A percentile compares a stretch with the other conserved stretches of the same genome.
phyloP scores from a whole-genome alignment of 78 protist species.

The Protostelium mycophagum region DNA sequence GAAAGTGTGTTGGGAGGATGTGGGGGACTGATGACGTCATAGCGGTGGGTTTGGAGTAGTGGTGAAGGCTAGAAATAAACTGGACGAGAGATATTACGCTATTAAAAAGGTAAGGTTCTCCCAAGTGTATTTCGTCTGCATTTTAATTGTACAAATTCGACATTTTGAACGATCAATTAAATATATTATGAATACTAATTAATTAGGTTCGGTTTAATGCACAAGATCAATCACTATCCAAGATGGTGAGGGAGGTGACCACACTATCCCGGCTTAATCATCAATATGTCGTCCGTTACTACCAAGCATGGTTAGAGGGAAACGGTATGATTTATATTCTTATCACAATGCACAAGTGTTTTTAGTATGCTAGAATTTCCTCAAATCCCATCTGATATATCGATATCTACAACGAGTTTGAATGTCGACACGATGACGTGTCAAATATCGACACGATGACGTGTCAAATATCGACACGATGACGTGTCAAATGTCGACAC shows the following conservation, averaged over 20 bases:
- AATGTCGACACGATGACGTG: background rate
- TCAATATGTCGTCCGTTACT: slow-evolving; percentile 69
- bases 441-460: too few relatives aligned
- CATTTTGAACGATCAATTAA: too few relatives aligned
- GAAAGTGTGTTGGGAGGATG: slow-evolving; percentile 21
- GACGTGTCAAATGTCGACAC: background rate
- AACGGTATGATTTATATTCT: background rate
- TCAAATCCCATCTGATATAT: too few relatives aligned
- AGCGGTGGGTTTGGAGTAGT: slow-evolving; percentile 55
- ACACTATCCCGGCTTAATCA: slow-evolving; percentile 63
- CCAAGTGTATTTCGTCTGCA: too few relatives aligned
- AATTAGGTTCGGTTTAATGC: slow-evolving; percentile 7
- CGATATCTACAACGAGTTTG: too few relatives aligned
- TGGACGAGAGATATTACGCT: slow-evolving; percentile 63
- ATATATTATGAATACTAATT: too few relatives aligned
- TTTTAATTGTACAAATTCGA: too few relatives aligned
- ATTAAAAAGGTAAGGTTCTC: slow-evolving; percentile 69
- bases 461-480: background rate
- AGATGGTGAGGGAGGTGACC: slow-evolving; percentile 60
- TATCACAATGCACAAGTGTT: background rate
- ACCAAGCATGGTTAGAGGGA: slow-evolving; percentile 69
- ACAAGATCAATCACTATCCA: slow-evolving; percentile 24
- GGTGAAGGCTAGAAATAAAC: slow-evolving; percentile 38
- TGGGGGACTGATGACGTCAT: slow-evolving; percentile 42
- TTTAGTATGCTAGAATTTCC: background rate